Evolutionary conservation across 805 yeast genomes (phyloP), one percentile per base, ranked within the genome.

Genomic region (Candida sanyiensis): DNA sequence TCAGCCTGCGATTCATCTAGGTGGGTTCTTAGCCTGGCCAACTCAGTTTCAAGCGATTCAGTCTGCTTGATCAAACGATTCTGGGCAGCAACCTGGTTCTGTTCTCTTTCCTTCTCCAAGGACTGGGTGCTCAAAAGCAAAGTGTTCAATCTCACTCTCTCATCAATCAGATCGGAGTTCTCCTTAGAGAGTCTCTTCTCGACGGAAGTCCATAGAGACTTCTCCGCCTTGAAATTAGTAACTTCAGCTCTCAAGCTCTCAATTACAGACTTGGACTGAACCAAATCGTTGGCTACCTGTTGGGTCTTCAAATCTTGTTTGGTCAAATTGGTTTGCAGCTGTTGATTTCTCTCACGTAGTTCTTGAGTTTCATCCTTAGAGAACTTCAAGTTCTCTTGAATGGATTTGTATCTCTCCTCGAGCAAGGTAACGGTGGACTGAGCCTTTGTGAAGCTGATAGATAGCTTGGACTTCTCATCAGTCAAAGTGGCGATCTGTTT

Each of bases 41-140:
- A 46, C 35, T 76, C 77, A 23, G 45, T 42, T 46, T 77, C 75
- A 21, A 79, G 62, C 18, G 70, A 57, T 33, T 70, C 72, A 9
- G 78, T 61, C 35, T 75, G 77, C 18, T 64, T 58, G 7, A 69
- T 52, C 37, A 77, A 66, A 29, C 80, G 64, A 11, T 64, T 58
- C 16, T 77, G 67, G 5, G 79, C 52, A 27, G 76, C 80, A 16
- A 62, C 54, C 33, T 72, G 66, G 6, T 74, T 62, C 1, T 59
- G 47, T 36, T 80, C 83, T 38, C 88, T 69, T 52, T 84, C 89
- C 37, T 67, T 67, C 40, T 77, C 75, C 28, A 76, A 53, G 2
- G 76, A 52, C 57, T 84, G 90, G 32, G 85, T 60, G 49, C 72
- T 80, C 7, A 72, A 57, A 8, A 83, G 69, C 42, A 79, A 64